phyloP scores from a whole-genome alignment of 495 filamentous ascomycete species.

The Ascobolus immersus region DNA sequence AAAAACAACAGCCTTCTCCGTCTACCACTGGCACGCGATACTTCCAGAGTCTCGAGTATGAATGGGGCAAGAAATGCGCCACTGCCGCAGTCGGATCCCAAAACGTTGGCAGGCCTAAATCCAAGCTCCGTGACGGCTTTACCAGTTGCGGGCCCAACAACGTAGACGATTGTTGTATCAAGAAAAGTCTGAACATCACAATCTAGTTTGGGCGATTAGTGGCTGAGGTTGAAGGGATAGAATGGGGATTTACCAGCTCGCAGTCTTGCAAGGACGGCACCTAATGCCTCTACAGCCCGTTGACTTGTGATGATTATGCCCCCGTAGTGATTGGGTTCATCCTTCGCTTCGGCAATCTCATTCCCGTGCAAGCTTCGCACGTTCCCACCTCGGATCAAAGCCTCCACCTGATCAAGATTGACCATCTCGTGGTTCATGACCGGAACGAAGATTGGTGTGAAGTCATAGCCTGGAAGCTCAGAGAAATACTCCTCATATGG shows the following conservation, averaged over 20 bases:
- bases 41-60: conserved; percentile 46
- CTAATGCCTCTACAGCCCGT: conserved; percentile 70
- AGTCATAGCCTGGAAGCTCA: conserved; percentile 13
- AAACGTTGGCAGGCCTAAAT: conserved; percentile 23
- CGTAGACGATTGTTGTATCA: conserved; percentile 26
- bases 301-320: conserved; percentile 87
- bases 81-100: conserved; percentile 56
- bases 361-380: conserved; percentile 4
- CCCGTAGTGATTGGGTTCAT: conserved; percentile 38
- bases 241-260: conserved; percentile 20
- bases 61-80: conserved; percentile 50
- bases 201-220: conserved; percentile 1
- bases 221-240: conserved; percentile 6
- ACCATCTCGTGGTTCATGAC: conserved; percentile 52
- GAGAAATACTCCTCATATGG: conserved; percentile 55
- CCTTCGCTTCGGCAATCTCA: conserved; percentile 6
- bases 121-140: conserved; percentile 23
- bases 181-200: conserved; percentile 5
- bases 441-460: conserved; percentile 49
- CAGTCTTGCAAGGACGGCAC: conserved; percentile 31
- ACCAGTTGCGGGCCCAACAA: conserved; percentile 77
- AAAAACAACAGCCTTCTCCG: conserved; percentile 52
- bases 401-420: conserved; percentile 23
- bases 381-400: conserved; percentile 18
- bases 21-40: too few species aligned